A percentile compares a stretch with the other conserved stretches of the same genome.
Conservation (phyloP, 208 protist species). For the Herpetomonas tarakana region DNA sequence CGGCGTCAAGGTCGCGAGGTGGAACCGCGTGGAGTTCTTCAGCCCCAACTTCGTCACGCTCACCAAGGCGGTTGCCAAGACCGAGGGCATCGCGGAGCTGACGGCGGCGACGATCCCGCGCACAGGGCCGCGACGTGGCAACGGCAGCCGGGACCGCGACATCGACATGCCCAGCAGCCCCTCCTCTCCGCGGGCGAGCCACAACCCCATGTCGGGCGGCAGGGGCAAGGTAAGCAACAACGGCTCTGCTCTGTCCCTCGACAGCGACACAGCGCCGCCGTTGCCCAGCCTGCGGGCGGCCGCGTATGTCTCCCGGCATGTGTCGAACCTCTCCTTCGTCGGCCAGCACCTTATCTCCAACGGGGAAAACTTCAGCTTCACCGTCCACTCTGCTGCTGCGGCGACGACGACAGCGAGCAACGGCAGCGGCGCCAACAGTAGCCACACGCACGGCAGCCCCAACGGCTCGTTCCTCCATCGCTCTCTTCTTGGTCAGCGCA, state of each 20-base stretch:
- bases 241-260: neutral
- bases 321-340: conserved; percentile 13
- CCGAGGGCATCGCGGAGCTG: conserved; percentile 28
- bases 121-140: neutral
- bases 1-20: conserved; percentile 44
- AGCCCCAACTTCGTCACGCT: conserved; percentile 41
- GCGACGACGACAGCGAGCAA: conserved; percentile 12
- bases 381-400: neutral
- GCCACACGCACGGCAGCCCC: conserved; percentile 1
- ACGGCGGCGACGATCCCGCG: conserved; percentile 1
- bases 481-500: neutral
- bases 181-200: neutral
- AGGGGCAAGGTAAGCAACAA: neutral
- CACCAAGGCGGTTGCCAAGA: conserved; percentile 31
- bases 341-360: conserved; percentile 28
- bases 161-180: conserved; percentile 3
- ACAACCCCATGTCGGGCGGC: too few relatives aligned
- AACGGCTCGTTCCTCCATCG: conserved; percentile 6
- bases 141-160: conserved; percentile 6
- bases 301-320: neutral
- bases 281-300: neutral
- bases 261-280: neutral
- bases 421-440: neutral
- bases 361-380: conserved; percentile 36
- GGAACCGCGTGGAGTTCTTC: conserved; percentile 70